Conservation (phyloP, 208 protist species). For the Crithidia sp. region DNA sequence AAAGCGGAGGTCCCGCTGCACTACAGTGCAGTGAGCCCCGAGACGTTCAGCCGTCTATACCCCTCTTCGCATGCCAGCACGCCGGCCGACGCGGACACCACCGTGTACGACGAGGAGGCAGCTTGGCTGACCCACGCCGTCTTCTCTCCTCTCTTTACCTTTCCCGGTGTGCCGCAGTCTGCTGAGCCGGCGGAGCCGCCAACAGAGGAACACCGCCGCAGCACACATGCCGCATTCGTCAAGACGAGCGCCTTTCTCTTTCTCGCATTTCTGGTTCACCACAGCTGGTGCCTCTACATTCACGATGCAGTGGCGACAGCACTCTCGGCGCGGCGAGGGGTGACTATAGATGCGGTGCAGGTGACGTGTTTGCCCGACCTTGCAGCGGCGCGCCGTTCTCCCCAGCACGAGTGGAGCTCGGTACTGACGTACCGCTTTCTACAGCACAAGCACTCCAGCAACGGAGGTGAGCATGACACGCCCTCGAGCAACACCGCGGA, state of each 20-base stretch:
- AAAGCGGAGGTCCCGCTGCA: background rate
- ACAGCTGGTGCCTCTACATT: slow-evolving; percentile 24
- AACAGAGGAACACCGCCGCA: background rate
- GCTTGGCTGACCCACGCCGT: slow-evolving; percentile 17
- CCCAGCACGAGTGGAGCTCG: slow-evolving; percentile 32
- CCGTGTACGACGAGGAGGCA: slow-evolving; percentile 1
- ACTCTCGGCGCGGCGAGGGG: background rate
- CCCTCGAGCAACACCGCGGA: background rate
- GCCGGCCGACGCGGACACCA: background rate
- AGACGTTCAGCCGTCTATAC: background rate
- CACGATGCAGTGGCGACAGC: slow-evolving; percentile 7
- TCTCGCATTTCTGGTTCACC: slow-evolving; percentile 32
- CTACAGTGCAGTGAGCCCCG: background rate
- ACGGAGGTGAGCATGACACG: background rate
- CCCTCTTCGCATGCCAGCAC: background rate
- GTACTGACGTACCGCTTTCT: slow-evolving; percentile 17
- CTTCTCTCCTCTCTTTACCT: slow-evolving; percentile 13
- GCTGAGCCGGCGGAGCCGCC: background rate
- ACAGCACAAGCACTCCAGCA: background rate
- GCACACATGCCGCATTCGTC: slow-evolving; percentile 5
- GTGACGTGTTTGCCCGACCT: slow-evolving; percentile 20
- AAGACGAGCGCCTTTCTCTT: slow-evolving; percentile 36
- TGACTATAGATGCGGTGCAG: background rate
- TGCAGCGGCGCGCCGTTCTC: slow-evolving; percentile 9
- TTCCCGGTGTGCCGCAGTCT: background rate